A percentile compares a stretch with the other conserved stretches of the same genome.
phyloP scores from a whole-genome alignment of 2,329 filamentous ascomycete species.

The Aspergillus sclerotialis region DNA sequence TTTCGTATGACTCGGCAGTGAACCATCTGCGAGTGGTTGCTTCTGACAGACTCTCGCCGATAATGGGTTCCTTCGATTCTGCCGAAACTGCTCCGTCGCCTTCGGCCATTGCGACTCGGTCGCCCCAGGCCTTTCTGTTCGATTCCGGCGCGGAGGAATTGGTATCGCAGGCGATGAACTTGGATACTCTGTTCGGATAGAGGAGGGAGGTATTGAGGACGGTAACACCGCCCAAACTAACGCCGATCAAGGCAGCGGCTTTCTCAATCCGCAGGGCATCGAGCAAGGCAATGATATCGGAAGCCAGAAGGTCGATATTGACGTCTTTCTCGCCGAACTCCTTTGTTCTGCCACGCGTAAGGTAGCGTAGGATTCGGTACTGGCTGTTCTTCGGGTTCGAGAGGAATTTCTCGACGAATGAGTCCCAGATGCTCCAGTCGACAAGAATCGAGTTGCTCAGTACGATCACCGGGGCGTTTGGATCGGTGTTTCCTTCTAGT shows the following conservation, averaged over 20 bases:
- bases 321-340: conserved; percentile 37
- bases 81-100: conserved; percentile 35
- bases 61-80: conserved; percentile 46
- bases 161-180: conserved; percentile 71
- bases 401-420: conserved; percentile 57
- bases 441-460: conserved; percentile 77
- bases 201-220: conserved; percentile 64
- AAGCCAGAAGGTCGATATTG: conserved; percentile 59
- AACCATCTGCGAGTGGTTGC: conserved; percentile 75
- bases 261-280: conserved; percentile 61
- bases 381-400: conserved; percentile 46
- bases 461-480: conserved; percentile 63
- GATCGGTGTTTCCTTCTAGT: conserved; percentile 64
- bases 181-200: conserved; percentile 52
- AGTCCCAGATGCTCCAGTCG: conserved; percentile 73
- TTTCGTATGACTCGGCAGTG: conserved; percentile 51
- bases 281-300: conserved; percentile 61
- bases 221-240: conserved; percentile 75
- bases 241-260: conserved; percentile 61
- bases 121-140: conserved; percentile 73
- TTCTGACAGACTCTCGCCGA: conserved; percentile 57
- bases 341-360: conserved; percentile 61
- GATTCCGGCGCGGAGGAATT: conserved; percentile 64
- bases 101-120: conserved; percentile 64
- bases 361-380: conserved; percentile 70